Conservation (phyloP, 1,139 yeast species). For the Pneumocystis murina region DNA sequence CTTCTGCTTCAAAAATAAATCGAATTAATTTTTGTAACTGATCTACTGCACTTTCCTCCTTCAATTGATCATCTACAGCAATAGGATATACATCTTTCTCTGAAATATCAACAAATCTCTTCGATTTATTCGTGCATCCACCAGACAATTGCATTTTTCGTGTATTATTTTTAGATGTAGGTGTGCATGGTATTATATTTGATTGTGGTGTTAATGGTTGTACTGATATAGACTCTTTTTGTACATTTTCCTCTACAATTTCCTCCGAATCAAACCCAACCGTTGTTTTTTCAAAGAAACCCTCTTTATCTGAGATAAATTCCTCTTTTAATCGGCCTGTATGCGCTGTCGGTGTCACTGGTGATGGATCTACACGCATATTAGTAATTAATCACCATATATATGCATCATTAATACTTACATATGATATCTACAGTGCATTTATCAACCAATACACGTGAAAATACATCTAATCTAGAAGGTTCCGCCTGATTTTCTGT, state of each 20-base stretch:
- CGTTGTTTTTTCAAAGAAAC: not conserved
- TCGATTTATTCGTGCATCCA: not conserved
- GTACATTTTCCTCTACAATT: not conserved
- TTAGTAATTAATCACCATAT: not conserved
- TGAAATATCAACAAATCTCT: not conserved
- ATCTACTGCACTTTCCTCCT: not conserved
- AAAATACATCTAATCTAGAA: not conserved
- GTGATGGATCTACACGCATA: not conserved
- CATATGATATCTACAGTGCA: not conserved
- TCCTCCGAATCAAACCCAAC: not conserved
- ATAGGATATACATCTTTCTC: not conserved
- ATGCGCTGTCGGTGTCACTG: not conserved
- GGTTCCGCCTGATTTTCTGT: not conserved
- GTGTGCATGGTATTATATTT: not conserved
- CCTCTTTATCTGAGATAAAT: not conserved
- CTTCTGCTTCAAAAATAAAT: constrained; percentile 1
- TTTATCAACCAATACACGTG: not conserved
- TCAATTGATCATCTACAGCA: not conserved
- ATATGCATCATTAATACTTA: not conserved
- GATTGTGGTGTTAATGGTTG: not conserved
- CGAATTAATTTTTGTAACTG: not conserved
- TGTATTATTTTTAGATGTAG: not conserved
- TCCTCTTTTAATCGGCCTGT: not conserved
- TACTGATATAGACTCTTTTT: not conserved
- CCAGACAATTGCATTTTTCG: not conserved